Evolutionary conservation across 179 eudicot genomes (phyloP).

Genomic region (Beta lomatogona): DNA sequence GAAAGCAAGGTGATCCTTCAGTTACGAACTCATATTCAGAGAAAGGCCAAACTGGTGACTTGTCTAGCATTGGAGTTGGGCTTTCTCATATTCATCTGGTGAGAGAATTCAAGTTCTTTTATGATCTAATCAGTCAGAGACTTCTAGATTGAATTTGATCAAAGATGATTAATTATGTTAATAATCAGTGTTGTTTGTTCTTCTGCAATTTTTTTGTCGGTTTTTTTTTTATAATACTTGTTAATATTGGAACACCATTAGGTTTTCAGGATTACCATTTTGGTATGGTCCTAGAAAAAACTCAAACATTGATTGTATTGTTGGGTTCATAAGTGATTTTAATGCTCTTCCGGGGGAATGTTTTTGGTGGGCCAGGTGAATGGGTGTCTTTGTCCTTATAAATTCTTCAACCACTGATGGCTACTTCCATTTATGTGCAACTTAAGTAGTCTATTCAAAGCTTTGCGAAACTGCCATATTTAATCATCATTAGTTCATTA

Average conservation of each 20-base stretch:
- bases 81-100: conserved; percentile 21
- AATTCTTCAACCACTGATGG: not conserved
- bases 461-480: not conserved
- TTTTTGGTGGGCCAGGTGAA: not conserved
- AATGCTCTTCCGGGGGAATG: not conserved
- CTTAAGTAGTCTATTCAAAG: not conserved
- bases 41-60: conserved; percentile 3
- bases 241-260: not conserved
- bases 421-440: not conserved
- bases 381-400: not conserved
- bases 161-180: not conserved
- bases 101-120: not conserved
- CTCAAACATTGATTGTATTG: not conserved
- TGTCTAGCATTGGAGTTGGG: not conserved
- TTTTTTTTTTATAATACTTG: not conserved
- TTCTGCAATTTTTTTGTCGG: not conserved
- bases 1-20: conserved; percentile 7
- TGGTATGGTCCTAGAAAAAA: not conserved
- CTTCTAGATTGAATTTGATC: not conserved
- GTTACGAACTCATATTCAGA: not conserved
- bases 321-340: not conserved
- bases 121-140: not conserved
- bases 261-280: not conserved
- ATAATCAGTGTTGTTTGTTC: not conserved
- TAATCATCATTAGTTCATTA: not conserved